phyloP scores from a whole-genome alignment of 495 filamentous ascomycete genomes.

The Aspergillus indologenus region DNA sequence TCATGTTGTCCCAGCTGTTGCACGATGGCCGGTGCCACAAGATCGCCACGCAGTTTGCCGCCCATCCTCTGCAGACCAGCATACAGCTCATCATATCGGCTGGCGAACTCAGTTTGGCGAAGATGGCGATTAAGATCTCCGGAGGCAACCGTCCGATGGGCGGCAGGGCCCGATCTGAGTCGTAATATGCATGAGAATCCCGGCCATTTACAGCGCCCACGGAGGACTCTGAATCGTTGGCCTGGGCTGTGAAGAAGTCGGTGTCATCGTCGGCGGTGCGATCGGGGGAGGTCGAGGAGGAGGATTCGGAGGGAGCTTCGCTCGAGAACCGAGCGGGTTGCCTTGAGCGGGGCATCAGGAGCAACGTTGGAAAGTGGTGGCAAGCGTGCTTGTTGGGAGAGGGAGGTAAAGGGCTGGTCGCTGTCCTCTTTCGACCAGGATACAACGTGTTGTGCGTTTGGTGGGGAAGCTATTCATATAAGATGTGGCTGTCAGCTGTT shows the following conservation, averaged over 20 bases:
- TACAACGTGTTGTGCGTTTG: constrained; percentile 3
- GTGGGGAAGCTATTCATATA: background rate
- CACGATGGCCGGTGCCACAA: constrained; percentile 94
- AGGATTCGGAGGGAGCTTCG: constrained; percentile 56
- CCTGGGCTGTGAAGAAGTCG: constrained; percentile 80
- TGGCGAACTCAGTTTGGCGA: constrained; percentile 73
- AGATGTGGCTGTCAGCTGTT: background rate
- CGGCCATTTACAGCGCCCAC: constrained; percentile 73
- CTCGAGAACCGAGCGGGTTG: constrained; percentile 42
- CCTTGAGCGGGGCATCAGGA: constrained; percentile 40
- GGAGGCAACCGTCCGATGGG: constrained; percentile 84
- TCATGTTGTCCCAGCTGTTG: constrained; percentile 75
- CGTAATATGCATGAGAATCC: constrained; percentile 61
- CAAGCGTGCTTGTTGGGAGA: background rate
- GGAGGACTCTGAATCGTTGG: constrained; percentile 89
- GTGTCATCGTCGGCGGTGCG: constrained; percentile 84
- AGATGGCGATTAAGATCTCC: constrained; percentile 90
- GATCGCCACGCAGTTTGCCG: constrained; percentile 85
- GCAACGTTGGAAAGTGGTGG: constrained; percentile 2
- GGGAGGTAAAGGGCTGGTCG: background rate
- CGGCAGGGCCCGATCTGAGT: constrained; percentile 53
- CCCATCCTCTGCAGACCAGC: constrained; percentile 90
- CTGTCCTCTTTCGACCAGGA: constrained; percentile 6
- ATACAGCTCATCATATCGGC: constrained; percentile 81
- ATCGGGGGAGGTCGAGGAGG: constrained; percentile 80